These are phyloP conservation scores for Trichomonascaceae sp. DNA, from an alignment of 1,139 yeast genomes.

Conservation along the genomic window DNA sequence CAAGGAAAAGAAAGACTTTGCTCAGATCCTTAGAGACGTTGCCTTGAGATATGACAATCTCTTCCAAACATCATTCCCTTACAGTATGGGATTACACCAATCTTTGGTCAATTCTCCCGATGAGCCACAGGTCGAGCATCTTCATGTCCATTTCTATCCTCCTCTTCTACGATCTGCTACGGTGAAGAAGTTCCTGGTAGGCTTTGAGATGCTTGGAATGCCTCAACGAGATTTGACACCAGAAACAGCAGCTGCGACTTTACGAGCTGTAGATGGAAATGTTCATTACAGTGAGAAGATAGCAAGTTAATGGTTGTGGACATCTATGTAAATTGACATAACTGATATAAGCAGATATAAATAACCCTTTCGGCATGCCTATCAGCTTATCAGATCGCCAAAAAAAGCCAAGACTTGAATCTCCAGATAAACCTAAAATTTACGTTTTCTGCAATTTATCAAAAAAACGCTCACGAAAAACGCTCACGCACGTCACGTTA, in stretches of 20 bases:
- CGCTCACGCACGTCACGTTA: no score
- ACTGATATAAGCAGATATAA: no score
- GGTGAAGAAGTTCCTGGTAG: slow-evolving; percentile 69
- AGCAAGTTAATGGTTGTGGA: not conserved
- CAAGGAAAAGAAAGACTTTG: slow-evolving; percentile 51
- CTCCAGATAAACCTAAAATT: no score
- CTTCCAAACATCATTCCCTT: slow-evolving; percentile 66
- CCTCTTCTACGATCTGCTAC: slow-evolving; percentile 71
- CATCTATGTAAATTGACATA: no score
- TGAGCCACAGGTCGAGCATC: slow-evolving; percentile 46
- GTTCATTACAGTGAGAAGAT: slow-evolving; percentile 16
- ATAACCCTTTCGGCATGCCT: no score
- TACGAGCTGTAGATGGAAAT: slow-evolving; percentile 20
- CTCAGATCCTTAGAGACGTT: slow-evolving; percentile 46
- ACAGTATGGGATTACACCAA: slow-evolving; percentile 78
- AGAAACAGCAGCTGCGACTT: slow-evolving; percentile 55
- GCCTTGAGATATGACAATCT: slow-evolving; percentile 68
- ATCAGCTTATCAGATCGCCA: no score
- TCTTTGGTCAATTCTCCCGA: slow-evolving; percentile 20
- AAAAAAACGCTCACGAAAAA: no score
- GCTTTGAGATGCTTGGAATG: slow-evolving; percentile 74
- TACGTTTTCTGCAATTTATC: no score
- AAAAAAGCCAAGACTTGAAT: no score
- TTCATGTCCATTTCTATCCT: slow-evolving; percentile 75
- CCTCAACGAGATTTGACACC: slow-evolving; percentile 74